Conservation (phyloP, 108 stramenopile species). For the Skeletonema marinoi region DNA sequence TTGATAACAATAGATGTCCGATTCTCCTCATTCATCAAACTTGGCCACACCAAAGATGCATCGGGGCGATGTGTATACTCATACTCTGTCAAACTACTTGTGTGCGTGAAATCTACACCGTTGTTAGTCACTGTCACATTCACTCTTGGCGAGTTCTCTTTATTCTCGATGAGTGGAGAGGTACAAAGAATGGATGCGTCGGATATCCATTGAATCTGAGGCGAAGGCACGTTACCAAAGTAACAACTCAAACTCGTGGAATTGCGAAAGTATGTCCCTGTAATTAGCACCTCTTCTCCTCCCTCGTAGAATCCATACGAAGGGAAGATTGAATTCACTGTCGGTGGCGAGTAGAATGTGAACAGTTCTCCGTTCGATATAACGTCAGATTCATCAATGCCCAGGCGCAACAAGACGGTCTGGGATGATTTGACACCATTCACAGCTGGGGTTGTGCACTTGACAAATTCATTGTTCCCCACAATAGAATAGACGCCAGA, state of each 20-base stretch:
- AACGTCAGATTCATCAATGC: slow-evolving; percentile 20
- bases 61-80: slow-evolving; percentile 30
- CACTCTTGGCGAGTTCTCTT: not conserved
- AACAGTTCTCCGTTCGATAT: slow-evolving; percentile 28
- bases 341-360: slow-evolving; percentile 26
- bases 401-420: slow-evolving; percentile 25
- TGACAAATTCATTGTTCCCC: slow-evolving; percentile 2
- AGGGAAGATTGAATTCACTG: slow-evolving; percentile 10
- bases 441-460: slow-evolving; percentile 22
- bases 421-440: not conserved
- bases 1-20: slow-evolving; percentile 24
- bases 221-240: slow-evolving; percentile 28
- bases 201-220: slow-evolving; percentile 20
- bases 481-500: not conserved
- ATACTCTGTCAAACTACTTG: slow-evolving; percentile 6
- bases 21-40: slow-evolving; percentile 13
- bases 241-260: slow-evolving; percentile 17
- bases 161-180: not conserved
- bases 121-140: slow-evolving; percentile 42
- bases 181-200: slow-evolving; percentile 23
- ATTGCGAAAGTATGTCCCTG: slow-evolving; percentile 29
- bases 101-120: slow-evolving; percentile 43
- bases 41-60: slow-evolving; percentile 21
- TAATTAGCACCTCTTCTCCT: slow-evolving; percentile 28
- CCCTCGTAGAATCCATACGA: slow-evolving; percentile 38